Conservation (phyloP, 2,329 filamentous ascomycete genomes). For the Lasiodiplodia sp. region DNA sequence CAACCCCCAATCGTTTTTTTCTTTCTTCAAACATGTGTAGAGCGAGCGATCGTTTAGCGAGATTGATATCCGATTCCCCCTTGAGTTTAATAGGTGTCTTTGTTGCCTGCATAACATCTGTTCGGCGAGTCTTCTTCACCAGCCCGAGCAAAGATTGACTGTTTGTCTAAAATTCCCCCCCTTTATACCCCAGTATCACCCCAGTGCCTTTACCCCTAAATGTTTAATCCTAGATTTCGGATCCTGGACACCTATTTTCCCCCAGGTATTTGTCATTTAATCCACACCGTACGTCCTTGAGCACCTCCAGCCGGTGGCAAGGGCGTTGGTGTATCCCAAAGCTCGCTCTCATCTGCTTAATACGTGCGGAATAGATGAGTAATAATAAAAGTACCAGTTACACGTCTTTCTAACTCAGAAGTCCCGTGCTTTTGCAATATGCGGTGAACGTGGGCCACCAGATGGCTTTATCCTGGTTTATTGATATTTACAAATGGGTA, state of each 20-base stretch:
- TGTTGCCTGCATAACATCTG: not conserved
- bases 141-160: conserved; percentile 1
- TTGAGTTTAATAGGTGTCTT: conserved; percentile 12
- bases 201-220: not conserved
- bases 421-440: not conserved
- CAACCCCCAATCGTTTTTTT: not conserved
- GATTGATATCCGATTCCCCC: conserved; percentile 14
- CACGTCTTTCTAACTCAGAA: not conserved
- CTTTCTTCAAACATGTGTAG: not conserved
- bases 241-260: not conserved
- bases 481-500: not conserved
- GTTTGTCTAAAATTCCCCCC: not conserved
- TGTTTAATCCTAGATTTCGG: not conserved
- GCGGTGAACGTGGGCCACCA: not conserved
- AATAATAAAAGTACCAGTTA: not conserved
- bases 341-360: not conserved
- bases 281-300: not conserved
- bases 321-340: not conserved
- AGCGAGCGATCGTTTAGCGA: conserved; percentile 21
- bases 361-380: not conserved
- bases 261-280: not conserved
- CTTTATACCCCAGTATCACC: not conserved
- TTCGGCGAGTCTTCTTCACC: conserved; percentile 5
- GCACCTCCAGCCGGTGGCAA: not conserved
- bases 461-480: not conserved